Evolutionary conservation across 352 stramenopile genomes (phyloP).

Genomic region (Phytophthora tubulina): DNA sequence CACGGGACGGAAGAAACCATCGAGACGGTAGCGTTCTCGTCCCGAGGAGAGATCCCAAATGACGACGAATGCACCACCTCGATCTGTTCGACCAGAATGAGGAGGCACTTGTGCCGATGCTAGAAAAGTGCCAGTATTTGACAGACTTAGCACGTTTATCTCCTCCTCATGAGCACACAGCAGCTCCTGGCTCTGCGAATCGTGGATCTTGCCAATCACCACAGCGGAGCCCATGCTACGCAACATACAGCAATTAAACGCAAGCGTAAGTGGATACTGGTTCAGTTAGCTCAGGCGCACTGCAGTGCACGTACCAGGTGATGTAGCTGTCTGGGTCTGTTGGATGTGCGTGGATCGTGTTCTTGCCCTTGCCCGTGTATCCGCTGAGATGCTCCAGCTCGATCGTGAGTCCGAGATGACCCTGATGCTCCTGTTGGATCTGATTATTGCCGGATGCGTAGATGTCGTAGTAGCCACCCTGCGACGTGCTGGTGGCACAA

Average conservation of each 20-base stretch:
- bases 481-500: constrained; percentile 6
- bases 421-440: constrained; percentile 13
- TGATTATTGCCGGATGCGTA: constrained; percentile 33
- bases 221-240: constrained; percentile 65
- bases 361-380: constrained; percentile 65
- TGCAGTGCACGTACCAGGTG: constrained; percentile 44
- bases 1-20: constrained; percentile 69
- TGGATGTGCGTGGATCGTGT: constrained; percentile 64
- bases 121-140: constrained; percentile 47
- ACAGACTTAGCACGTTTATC: constrained; percentile 59
- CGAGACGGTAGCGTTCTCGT: constrained; percentile 61
- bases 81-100: constrained; percentile 39
- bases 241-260: background rate
- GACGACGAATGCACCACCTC: constrained; percentile 33
- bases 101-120: constrained; percentile 62
- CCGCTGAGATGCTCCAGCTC: constrained; percentile 79
- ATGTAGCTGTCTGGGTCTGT: constrained; percentile 62
- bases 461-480: constrained; percentile 18
- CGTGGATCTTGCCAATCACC: constrained; percentile 57
- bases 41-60: constrained; percentile 48
- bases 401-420: constrained; percentile 29
- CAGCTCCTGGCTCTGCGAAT: constrained; percentile 65
- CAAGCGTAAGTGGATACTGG: background rate
- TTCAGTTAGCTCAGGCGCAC: background rate
- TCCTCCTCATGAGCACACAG: constrained; percentile 66